phyloP scores from a whole-genome alignment of 2,329 filamentous ascomycete genomes.

The Paracoccidioides lutzii region DNA sequence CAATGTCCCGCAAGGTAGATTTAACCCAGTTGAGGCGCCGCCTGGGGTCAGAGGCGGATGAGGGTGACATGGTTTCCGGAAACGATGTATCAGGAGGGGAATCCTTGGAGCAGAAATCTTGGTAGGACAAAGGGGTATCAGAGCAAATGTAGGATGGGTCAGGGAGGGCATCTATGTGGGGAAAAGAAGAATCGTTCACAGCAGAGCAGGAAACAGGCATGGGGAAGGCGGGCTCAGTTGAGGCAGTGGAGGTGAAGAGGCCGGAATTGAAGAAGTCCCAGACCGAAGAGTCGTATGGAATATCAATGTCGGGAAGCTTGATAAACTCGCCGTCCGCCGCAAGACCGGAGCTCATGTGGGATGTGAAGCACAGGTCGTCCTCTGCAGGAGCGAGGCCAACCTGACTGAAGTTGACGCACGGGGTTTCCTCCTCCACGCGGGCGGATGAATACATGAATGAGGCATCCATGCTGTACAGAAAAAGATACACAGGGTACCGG shows the following conservation, averaged over 20 bases:
- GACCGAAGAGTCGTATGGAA: neutral
- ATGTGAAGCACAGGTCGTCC: neutral
- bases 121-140: neutral
- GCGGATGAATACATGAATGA: neutral
- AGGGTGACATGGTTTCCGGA: neutral
- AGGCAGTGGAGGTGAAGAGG: neutral
- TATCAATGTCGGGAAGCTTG: neutral
- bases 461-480: neutral
- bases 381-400: neutral
- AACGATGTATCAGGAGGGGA: neutral
- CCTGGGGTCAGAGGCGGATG: slow-evolving; percentile 1
- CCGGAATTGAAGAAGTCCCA: neutral
- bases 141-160: neutral
- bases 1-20: slow-evolving; percentile 19
- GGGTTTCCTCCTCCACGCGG: neutral
- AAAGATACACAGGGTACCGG: neutral
- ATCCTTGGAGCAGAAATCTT: neutral
- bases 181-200: neutral
- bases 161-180: neutral
- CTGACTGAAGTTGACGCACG: neutral
- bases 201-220: neutral
- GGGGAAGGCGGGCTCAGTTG: neutral
- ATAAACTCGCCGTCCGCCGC: neutral
- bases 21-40: slow-evolving; percentile 8
- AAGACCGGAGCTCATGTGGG: neutral